phyloP scores from a whole-genome alignment of 306 rosid genomes.

The Prunus persica region Prunus_persica_NCBIv2 NC_034014.1:9705501-9706000 shows the following conservation, averaged over 20 bases:
- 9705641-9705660: slow-evolving; percentile 88
- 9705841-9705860: slow-evolving; percentile 25
- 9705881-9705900: slow-evolving; percentile 23
- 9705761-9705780: slow-evolving; percentile 95
- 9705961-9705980: slow-evolving; percentile 50
- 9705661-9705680: slow-evolving; percentile 93
- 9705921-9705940: slow-evolving; percentile 59
- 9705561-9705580: neutral
- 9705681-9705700: slow-evolving; percentile 93
- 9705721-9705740: slow-evolving; percentile 82
- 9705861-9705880: slow-evolving; percentile 22
- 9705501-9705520: neutral
- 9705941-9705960: slow-evolving; percentile 57
- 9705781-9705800: slow-evolving; percentile 61
- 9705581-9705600: neutral
- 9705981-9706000: slow-evolving; percentile 48
- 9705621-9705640: slow-evolving; percentile 66
- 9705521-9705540: neutral
- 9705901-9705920: slow-evolving; percentile 34
- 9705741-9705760: slow-evolving; percentile 71
- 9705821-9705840: slow-evolving; percentile 67
- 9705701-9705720: slow-evolving; percentile 90
- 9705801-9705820: slow-evolving; percentile 69
- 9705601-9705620: neutral
- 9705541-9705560: neutral